Evolutionary conservation across 1,284 basidiomycete species (phyloP).

Genomic region (Papiliotrema fonsecae): DNA sequence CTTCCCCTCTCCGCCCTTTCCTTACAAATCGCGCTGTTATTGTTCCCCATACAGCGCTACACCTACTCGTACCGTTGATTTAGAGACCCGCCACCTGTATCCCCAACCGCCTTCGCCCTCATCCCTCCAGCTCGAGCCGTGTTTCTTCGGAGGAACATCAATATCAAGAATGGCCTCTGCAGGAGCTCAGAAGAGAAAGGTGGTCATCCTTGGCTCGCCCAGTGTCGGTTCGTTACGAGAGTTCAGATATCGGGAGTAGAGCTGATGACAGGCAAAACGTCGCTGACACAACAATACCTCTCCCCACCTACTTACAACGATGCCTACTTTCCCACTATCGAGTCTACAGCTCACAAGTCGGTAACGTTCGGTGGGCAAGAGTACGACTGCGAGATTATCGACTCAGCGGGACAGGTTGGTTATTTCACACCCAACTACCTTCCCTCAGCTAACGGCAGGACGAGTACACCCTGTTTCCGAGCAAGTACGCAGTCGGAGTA

Average conservation of each 20-base stretch:
- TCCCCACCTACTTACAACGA: slow-evolving; percentile 65
- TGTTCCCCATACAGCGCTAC: neutral
- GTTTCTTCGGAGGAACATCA: neutral
- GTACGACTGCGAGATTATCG: slow-evolving; percentile 95
- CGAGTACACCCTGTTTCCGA: slow-evolving; percentile 76
- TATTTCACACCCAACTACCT: neutral
- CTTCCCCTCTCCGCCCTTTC: neutral
- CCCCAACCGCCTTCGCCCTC: neutral
- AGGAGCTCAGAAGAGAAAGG: slow-evolving; percentile 63
- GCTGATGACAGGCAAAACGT: slow-evolving; percentile 63
- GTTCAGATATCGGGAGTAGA: neutral
- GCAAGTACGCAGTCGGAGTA: slow-evolving; percentile 75
- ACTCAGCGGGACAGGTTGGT: slow-evolving; percentile 80
- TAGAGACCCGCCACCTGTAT: neutral
- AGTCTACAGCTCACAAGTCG: slow-evolving; percentile 78
- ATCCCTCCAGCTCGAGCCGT: neutral
- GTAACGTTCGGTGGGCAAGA: slow-evolving; percentile 78
- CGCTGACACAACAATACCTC: slow-evolving; percentile 68
- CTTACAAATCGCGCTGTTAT: neutral
- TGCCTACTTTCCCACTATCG: slow-evolving; percentile 92
- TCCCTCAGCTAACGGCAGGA: slow-evolving; percentile 54
- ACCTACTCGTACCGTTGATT: no score
- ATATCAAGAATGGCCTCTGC: slow-evolving; percentile 1
- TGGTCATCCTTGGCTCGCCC: slow-evolving; percentile 72
- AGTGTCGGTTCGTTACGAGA: slow-evolving; percentile 62